Evolutionary conservation across 2,329 filamentous ascomycete genomes (phyloP).

Genomic region (Chaetothyriales sp.): DNA sequence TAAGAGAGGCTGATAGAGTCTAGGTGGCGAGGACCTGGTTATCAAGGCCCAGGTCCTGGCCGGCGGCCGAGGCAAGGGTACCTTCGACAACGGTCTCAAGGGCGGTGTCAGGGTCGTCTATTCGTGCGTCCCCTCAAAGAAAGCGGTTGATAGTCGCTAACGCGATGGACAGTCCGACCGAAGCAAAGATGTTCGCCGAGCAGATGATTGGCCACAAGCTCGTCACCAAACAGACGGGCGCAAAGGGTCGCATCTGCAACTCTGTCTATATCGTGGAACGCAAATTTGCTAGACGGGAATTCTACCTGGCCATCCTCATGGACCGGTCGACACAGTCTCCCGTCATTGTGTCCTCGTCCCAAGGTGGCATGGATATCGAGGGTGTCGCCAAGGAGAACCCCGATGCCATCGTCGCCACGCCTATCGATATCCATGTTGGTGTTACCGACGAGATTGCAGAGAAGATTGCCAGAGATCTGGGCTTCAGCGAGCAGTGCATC

Average conservation of each 20-base stretch:
- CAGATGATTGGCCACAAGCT: conserved; percentile 99
- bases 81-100: conserved; percentile 97
- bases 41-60: conserved; percentile 99
- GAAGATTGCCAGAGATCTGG: conserved; percentile 77
- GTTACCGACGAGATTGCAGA: conserved; percentile 91
- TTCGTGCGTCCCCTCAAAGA: conserved; percentile 43
- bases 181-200: conserved; percentile 91
- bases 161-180: conserved; percentile 46
- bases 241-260: conserved; percentile 83
- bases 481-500: conserved; percentile 95
- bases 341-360: conserved; percentile 92
- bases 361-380: conserved; percentile 99
- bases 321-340: conserved; percentile 81
- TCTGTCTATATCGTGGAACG: conserved; percentile 98
- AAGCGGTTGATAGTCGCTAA: conserved; percentile 3
- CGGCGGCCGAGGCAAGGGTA: conserved; percentile 92
- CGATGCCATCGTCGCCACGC: conserved; percentile 85
- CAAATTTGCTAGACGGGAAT: conserved; percentile 97
- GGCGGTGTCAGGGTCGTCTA: conserved; percentile 97
- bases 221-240: conserved; percentile 97
- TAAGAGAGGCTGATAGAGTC: conserved; percentile 4
- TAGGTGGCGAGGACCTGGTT: conserved; percentile 80
- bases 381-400: conserved; percentile 95
- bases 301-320: conserved; percentile 98
- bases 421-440: conserved; percentile 83